Evolutionary conservation across 2,329 filamentous ascomycete genomes (phyloP), one percentile per base, ranked within the genome.

Genomic region (Neofusicoccum kwambonambiense): DNA sequence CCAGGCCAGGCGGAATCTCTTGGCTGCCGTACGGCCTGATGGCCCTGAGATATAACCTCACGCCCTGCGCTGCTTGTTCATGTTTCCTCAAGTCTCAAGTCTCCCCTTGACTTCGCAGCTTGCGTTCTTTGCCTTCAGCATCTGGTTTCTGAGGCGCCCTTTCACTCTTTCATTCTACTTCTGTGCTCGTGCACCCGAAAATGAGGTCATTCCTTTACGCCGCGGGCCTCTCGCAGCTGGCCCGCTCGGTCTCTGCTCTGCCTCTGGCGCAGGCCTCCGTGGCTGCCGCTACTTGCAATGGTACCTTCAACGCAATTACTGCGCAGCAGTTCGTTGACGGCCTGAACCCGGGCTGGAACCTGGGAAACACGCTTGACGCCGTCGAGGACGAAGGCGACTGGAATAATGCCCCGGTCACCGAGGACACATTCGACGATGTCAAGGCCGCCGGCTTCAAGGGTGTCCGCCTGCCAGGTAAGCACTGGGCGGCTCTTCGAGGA

Each of bases 351-450:
- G 85, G 86, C 7, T 88, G 86, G 86, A 88, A 87, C 67, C 69
- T 87, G 8, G 86, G 86, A 9, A 88, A 88, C 64, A 86, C 84
- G 0, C 78, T 88, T 35, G 86, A 87, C 70, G 84, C 84, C 1
- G 74, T 81, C 7, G 81, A 84, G 4, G 76, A 81, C 56, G 86
- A 88, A 70, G 84, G 83, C 4, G 83, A 81, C 2, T 88, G 85
- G 86, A 85, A 85, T 68, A 87, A 87, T 64, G 77, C 81, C 0
- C 79, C 82, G 0, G 84, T 86, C 0, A 75, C 80, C 5, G 76
- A 75, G 2, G 71, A 72, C 1, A 86, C 84, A 0, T 85, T 88
- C 64, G 77, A 83, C 49, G 76, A 82, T 58, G 78, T 85, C 39
- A 83, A 84, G 69, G 74, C 77, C 1, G 78, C 82, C 1, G 86